These are phyloP conservation scores for Colletotrichum theobromicola DNA, from an alignment of 2,329 filamentous ascomycete species.

Conservation along the genomic window DNA sequence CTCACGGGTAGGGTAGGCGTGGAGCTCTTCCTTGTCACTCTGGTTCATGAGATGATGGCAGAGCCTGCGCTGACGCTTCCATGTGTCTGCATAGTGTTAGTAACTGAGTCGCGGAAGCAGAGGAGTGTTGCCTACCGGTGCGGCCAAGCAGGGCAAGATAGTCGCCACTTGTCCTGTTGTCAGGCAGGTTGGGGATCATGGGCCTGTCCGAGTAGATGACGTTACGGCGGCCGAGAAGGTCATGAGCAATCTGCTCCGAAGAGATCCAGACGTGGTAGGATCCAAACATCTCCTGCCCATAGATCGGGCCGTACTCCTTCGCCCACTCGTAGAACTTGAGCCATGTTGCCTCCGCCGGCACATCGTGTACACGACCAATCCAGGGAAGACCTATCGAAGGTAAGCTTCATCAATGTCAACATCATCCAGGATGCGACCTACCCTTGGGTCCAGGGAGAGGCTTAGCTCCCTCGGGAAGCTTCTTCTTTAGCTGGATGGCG, in stretches of 20 bases:
- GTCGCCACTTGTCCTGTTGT: conserved; percentile 51
- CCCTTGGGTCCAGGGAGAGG: conserved; percentile 34
- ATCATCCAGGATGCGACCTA: conserved; percentile 10
- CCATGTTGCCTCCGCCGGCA: conserved; percentile 46
- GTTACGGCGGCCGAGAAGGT: conserved; percentile 46
- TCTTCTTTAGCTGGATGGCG: conserved; percentile 19
- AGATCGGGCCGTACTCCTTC: conserved; percentile 51
- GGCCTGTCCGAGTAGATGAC: conserved; percentile 53
- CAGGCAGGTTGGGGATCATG: conserved; percentile 49
- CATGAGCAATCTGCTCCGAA: conserved; percentile 48
- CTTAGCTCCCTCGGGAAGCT: conserved; percentile 28
- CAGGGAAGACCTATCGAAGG: conserved; percentile 41
- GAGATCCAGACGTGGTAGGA: conserved; percentile 53
- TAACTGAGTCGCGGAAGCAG: too few species aligned
- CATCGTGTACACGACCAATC: conserved; percentile 50
- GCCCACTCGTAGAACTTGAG: conserved; percentile 55
- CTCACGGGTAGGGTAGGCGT: conserved; percentile 48
- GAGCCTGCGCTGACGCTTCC: conserved; percentile 53
- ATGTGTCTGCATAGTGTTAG: conserved; percentile 39
- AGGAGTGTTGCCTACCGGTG: conserved; percentile 35
- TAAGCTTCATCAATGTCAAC: background rate
- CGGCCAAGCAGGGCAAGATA: conserved; percentile 50
- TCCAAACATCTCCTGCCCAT: conserved; percentile 51
- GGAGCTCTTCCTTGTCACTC: conserved; percentile 39
- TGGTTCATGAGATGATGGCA: conserved; percentile 47